Base-by-base conservation (phyloP, 2,329 filamentous ascomycete genomes). In the Stachybotrys chartarum region DNA sequence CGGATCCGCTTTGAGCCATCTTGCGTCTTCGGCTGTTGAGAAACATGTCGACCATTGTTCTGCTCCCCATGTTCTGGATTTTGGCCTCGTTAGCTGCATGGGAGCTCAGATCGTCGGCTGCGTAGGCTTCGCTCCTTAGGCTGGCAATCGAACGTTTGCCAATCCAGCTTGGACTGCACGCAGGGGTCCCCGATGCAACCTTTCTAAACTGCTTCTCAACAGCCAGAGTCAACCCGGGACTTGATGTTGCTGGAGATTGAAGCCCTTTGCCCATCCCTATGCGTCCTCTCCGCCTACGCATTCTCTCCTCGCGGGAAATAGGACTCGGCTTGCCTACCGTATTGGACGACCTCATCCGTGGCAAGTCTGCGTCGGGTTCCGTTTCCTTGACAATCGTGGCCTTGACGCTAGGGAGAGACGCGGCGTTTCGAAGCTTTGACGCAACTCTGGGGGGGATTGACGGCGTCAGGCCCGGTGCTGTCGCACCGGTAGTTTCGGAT, bases 1-100 rank as follows among this genome's bases (percentile, higher is more conserved):
- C 61, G 42, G 58, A 57, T 52, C 54, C 56, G 30, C 68, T 72
- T 12, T 72, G 73, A 30, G 68, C 64, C 44, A 42, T 42, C 14
- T 75, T 72, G 12, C 72, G 70, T 57, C 66, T 75, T 16, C 79
- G 72, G 50, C 74, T 79, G 57, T 70, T 80, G 31, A 83, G 67
- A 61, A 83, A 82, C 51, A 77, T 56, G 53, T 83, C 79, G 7
- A 83, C 79, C 76, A 83, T 81, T 47, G 70, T 70, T 64, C 75
- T 75, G 60, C 78, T 78, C 3, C 76, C 76, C 57, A 74, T 64
- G 0, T 64, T 65, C 56, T 75, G 72, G 0, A 67, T 64, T 45
- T 72, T 68, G 14, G 10, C 17, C 7, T 44, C 17, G 31, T 51
- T 12, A 16, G n/a, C 11, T 52, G 57, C 3, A 24, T 5, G 8